Base-by-base conservation (phyloP, 805 yeast genomes). In the Candida odintsovae region DNA sequence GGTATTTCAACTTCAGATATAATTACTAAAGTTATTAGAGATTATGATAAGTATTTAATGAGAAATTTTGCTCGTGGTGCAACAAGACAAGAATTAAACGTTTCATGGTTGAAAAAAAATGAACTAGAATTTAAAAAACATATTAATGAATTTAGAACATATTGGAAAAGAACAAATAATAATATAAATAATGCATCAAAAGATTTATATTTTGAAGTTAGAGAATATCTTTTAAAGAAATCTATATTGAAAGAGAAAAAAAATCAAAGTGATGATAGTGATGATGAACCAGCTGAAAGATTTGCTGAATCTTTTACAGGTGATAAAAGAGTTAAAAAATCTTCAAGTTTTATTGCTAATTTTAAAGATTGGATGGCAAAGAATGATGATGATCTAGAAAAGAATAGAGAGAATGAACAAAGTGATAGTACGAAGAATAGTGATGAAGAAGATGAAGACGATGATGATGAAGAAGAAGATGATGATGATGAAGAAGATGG, bases 41-140 rank as follows among this genome's bases (percentile, higher is more conserved):
- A 94, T 68, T 94, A 94, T 68, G 99, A 94, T 71, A 89, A 90
- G 69, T 94, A 94, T 66, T 72, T 94, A 65, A 85, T 92, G 94
- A 81, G 99, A 64, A 94, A 94, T 70, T 92, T 94, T 67, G 96
- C 97, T 15, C 78, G 99, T 55, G 99, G 99, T 41, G 98, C 97
- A 11, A 86, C 97, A 3, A 78, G 99, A 61, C 89, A 94, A 65
- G 99, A 94, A 61, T 77, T 94, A 59, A 94, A 94, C 61, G 98
- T 94, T 19, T 86, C 96, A 26, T 94, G 99, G 99, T 75, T 94
- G 57, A 94, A 94, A 70, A 94, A 94, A 68, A 94, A 94, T 66
- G 99, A 94, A 70, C 74, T 94, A 56, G 99, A 94, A 52, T 77
- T 94, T 68, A 90, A 87, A 65, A 88, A 90, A 57, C 96, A 90